phyloP scores from a whole-genome alignment of 2,329 filamentous ascomycete species.

The Nemania sp. region DNA sequence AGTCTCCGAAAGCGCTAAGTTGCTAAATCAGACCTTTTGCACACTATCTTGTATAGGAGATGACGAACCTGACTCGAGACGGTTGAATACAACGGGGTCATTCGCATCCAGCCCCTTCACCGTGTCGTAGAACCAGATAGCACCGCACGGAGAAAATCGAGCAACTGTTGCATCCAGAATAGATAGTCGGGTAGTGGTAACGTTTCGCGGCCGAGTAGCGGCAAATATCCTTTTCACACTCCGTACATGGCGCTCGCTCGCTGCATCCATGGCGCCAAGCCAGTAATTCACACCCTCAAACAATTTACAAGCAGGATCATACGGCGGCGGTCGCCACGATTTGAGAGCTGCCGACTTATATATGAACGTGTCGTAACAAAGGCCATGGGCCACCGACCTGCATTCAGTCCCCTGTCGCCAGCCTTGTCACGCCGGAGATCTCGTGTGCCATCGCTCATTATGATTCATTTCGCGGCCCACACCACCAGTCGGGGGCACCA shows the following conservation, averaged over 20 bases:
- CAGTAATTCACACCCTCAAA: not conserved
- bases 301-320: not conserved
- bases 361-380: not conserved
- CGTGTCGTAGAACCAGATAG: slow-evolving; percentile 59
- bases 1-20: slow-evolving; percentile 50
- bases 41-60: not conserved
- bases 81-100: slow-evolving; percentile 37
- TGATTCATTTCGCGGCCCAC: slow-evolving; percentile 28
- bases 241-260: slow-evolving; percentile 29
- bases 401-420: not conserved
- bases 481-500: not conserved
- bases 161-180: slow-evolving; percentile 59
- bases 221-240: slow-evolving; percentile 42
- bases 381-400: not conserved
- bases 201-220: slow-evolving; percentile 4
- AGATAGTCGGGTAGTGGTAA: slow-evolving; percentile 49
- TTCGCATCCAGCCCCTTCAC: slow-evolving; percentile 33
- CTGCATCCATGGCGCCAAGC: slow-evolving; percentile 17
- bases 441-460: slow-evolving; percentile 16
- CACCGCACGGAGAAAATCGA: slow-evolving; percentile 55
- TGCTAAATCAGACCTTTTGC: slow-evolving; percentile 17
- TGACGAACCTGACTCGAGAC: slow-evolving; percentile 39
- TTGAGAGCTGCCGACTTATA: not conserved
- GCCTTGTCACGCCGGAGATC: not conserved
- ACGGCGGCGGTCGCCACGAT: too few species aligned